A percentile compares a stretch with the other conserved stretches of the same genome.
Evolutionary conservation across 2,329 filamentous ascomycete genomes (phyloP).

Genomic region (Penicillium digitatum): DNA sequence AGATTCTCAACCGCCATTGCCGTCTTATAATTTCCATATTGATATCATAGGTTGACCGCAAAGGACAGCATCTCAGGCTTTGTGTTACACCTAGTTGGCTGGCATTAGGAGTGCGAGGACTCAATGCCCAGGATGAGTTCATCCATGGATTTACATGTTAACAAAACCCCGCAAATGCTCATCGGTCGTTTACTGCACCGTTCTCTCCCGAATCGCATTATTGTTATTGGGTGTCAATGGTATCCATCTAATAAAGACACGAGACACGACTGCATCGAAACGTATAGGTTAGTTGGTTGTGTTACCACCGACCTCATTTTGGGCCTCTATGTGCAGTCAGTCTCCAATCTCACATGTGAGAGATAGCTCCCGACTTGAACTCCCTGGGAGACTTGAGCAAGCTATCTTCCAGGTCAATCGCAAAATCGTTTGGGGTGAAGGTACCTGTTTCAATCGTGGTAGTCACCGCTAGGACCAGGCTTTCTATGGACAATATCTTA

Average conservation of each 20-base stretch:
- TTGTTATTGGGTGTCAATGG: background rate
- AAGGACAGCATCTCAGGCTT: constrained; percentile 1
- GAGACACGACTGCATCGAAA: background rate
- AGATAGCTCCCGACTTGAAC: background rate
- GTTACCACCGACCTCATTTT: background rate
- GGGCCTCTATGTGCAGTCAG: background rate
- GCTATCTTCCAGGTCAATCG: background rate
- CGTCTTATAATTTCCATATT: background rate
- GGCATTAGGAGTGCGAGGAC: background rate
- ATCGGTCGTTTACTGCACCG: constrained; percentile 12
- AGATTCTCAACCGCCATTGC: constrained; percentile 1
- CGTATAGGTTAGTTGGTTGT: background rate
- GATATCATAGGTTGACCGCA: background rate
- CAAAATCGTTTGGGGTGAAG: background rate
- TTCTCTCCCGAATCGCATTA: constrained; percentile 6
- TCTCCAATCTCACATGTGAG: constrained; percentile 2
- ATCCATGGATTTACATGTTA: constrained; percentile 4
- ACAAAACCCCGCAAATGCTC: constrained; percentile 4
- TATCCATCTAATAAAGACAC: background rate
- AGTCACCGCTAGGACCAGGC: background rate
- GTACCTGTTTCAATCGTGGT: background rate
- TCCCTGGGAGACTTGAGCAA: background rate
- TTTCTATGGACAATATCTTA: background rate
- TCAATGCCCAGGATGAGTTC: constrained; percentile 10
- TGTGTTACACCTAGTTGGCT: background rate